Evolutionary conservation across 2,329 filamentous ascomycete genomes (phyloP).

Genomic region (Colletotrichum brevisporum): DNA sequence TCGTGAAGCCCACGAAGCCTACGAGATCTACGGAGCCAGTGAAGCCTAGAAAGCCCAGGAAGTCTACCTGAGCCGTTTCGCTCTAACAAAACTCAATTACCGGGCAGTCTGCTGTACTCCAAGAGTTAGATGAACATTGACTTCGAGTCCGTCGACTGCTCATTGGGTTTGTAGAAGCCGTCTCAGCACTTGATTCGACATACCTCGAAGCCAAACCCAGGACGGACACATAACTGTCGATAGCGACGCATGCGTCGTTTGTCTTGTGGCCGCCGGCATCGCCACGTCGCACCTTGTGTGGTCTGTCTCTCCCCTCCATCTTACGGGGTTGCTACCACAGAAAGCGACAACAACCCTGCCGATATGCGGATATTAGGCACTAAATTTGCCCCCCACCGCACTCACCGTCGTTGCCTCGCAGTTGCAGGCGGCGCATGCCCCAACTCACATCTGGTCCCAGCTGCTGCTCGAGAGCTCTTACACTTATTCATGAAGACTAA

Average conservation of each 20-base stretch:
- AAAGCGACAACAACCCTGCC: constrained; percentile 9
- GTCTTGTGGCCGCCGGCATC: constrained; percentile 25
- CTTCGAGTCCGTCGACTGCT: constrained; percentile 16
- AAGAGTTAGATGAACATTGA: constrained; percentile 12
- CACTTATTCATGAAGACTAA: neutral
- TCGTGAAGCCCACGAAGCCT: constrained; percentile 28
- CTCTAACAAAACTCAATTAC: neutral
- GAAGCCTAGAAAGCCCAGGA: constrained; percentile 32
- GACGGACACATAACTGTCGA: constrained; percentile 26
- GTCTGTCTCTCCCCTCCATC: constrained; percentile 1
- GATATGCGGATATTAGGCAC: constrained; percentile 7
- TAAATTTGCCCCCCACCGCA: constrained; percentile 12
- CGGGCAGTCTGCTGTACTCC: neutral
- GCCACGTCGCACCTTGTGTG: constrained; percentile 24
- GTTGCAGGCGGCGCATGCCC: constrained; percentile 12
- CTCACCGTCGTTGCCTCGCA: neutral
- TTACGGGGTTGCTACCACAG: constrained; percentile 3
- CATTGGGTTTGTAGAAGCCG: neutral
- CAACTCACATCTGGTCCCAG: neutral
- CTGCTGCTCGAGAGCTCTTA: neutral
- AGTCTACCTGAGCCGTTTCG: constrained; percentile 12
- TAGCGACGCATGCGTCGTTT: constrained; percentile 25
- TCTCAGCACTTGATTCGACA: constrained; percentile 17
- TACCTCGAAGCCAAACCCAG: constrained; percentile 6
- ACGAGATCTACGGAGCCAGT: constrained; percentile 13